Conservation (phyloP, 2,329 filamentous ascomycete species). For the Akanthomyces lecanii region DNA sequence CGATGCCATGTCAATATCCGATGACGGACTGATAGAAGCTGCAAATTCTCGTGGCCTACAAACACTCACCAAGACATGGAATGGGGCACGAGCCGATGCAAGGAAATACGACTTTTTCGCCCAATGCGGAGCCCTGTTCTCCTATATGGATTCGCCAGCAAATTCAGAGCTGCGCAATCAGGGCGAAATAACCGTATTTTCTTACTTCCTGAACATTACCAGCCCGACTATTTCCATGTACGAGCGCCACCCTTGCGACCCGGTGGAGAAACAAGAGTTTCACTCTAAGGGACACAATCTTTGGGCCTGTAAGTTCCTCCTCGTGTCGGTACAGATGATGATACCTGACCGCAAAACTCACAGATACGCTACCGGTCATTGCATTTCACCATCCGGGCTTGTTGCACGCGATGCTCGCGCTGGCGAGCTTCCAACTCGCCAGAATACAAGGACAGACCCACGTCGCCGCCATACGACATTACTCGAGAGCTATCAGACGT, state of each 20-base stretch:
- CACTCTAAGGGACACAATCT: slow-evolving; percentile 59
- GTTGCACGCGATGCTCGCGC: slow-evolving; percentile 83
- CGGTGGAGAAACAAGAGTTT: slow-evolving; percentile 55
- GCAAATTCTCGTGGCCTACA: slow-evolving; percentile 2
- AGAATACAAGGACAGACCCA: slow-evolving; percentile 70
- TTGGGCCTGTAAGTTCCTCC: slow-evolving; percentile 52
- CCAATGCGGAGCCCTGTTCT: slow-evolving; percentile 51
- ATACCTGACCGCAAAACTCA: slow-evolving; percentile 23
- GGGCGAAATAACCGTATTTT: slow-evolving; percentile 77
- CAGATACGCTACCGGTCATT: slow-evolving; percentile 76
- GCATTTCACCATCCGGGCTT: slow-evolving; percentile 82
- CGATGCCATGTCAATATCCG: slow-evolving; percentile 17
- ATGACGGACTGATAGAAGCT: slow-evolving; percentile 8
- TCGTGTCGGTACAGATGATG: background rate
- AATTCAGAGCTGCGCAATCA: slow-evolving; percentile 74
- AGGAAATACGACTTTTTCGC: slow-evolving; percentile 42
- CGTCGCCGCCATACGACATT: slow-evolving; percentile 85
- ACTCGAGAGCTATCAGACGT: slow-evolving; percentile 76
- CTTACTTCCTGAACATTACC: slow-evolving; percentile 87
- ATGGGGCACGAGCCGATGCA: slow-evolving; percentile 41
- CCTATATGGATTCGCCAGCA: slow-evolving; percentile 61
- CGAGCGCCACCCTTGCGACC: slow-evolving; percentile 74
- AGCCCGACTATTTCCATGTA: slow-evolving; percentile 83
- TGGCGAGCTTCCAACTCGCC: slow-evolving; percentile 83
- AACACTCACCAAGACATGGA: slow-evolving; percentile 12